A percentile compares a stretch with the other conserved stretches of the same genome.
phyloP scores from a whole-genome alignment of 2,329 filamentous ascomycete genomes.

The Trichothecium roseum region DNA sequence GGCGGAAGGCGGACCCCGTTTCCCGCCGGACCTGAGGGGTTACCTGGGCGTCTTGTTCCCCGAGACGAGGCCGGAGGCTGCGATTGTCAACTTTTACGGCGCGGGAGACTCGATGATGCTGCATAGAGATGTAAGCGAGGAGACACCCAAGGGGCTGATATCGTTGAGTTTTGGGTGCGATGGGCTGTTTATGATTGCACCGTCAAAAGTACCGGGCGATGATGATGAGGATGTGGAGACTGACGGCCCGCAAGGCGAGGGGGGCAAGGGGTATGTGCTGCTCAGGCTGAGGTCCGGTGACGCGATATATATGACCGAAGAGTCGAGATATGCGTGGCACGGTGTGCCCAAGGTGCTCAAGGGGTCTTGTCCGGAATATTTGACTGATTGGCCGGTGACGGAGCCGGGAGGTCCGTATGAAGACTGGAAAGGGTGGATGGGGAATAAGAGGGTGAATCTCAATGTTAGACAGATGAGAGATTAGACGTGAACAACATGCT shows the following conservation, averaged over 20 bases:
- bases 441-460: slow-evolving; percentile 75
- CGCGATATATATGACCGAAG: slow-evolving; percentile 77
- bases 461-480: slow-evolving; percentile 85
- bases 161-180: slow-evolving; percentile 88
- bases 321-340: slow-evolving; percentile 86
- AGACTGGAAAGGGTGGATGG: slow-evolving; percentile 81
- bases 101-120: slow-evolving; percentile 86
- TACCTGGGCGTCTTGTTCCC: slow-evolving; percentile 66
- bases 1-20: slow-evolving; percentile 50
- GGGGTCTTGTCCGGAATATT: slow-evolving; percentile 64
- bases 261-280: slow-evolving; percentile 39
- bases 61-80: slow-evolving; percentile 69
- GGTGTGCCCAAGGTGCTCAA: slow-evolving; percentile 80
- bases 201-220: slow-evolving; percentile 28
- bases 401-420: slow-evolving; percentile 40
- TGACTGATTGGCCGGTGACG: slow-evolving; percentile 64
- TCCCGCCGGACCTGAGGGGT: slow-evolving; percentile 61
- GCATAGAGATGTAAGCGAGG: slow-evolving; percentile 88
- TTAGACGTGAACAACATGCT: slow-evolving; percentile 14
- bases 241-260: slow-evolving; percentile 5
- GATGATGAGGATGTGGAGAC: slow-evolving; percentile 6
- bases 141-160: slow-evolving; percentile 65
- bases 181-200: slow-evolving; percentile 74
- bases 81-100: slow-evolving; percentile 88
- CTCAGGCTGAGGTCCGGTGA: slow-evolving; percentile 74